These are phyloP conservation scores for Thielaviopsis ethacetica DNA, from an alignment of 2,329 filamentous ascomycete species.

Conservation along the genomic window DNA sequence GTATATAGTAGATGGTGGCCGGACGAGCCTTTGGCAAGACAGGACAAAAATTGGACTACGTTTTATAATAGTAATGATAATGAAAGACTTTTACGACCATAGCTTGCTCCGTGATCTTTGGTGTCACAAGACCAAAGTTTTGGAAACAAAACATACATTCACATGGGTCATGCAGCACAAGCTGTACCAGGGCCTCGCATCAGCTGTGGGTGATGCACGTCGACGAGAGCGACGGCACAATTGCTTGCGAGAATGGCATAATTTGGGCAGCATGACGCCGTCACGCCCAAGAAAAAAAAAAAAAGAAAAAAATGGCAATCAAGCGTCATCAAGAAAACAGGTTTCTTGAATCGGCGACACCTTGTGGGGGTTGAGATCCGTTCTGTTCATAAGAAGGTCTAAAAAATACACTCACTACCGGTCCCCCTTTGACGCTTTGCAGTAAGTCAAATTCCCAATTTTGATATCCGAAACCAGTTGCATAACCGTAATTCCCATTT, in stretches of 20 bases:
- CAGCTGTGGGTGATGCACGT: not conserved
- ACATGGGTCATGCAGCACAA: not conserved
- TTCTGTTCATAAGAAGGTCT: slow-evolving; percentile 35
- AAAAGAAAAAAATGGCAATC: slow-evolving; percentile 55
- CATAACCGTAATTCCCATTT: slow-evolving; percentile 17
- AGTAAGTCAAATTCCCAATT: slow-evolving; percentile 21
- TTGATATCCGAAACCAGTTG: slow-evolving; percentile 8
- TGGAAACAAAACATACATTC: not conserved
- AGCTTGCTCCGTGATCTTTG: not conserved
- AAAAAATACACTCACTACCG: slow-evolving; percentile 37
- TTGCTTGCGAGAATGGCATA: not conserved
- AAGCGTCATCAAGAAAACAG: slow-evolving; percentile 59
- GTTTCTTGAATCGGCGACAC: slow-evolving; percentile 83
- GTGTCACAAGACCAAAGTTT: not conserved
- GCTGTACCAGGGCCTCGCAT: not conserved
- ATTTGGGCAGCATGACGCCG: not conserved
- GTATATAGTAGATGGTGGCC: not conserved
- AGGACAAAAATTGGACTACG: not conserved
- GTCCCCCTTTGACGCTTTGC: slow-evolving; percentile 37
- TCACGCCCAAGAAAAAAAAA: not conserved
- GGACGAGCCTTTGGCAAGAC: not conserved
- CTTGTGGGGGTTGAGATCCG: slow-evolving; percentile 48
- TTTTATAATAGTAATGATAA: not conserved
- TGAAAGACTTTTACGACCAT: not conserved
- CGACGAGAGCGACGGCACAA: not conserved